A percentile compares a stretch with the other conserved stretches of the same genome.
These are phyloP conservation scores for Comarum palustre DNA, from an alignment of 306 rosid species.

Conservation along the genomic window DNA sequence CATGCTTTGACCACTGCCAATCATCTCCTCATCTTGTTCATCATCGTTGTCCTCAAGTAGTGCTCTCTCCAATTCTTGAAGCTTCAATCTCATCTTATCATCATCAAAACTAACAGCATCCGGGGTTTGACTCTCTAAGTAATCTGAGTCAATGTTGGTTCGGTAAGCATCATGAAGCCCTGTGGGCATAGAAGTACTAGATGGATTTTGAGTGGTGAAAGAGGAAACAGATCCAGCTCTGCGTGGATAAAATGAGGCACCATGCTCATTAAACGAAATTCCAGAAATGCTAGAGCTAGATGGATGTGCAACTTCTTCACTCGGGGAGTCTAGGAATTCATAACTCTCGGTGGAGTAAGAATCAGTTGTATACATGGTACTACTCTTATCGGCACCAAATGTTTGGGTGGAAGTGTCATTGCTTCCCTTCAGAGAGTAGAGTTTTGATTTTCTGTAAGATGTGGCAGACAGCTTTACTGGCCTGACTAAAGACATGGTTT, in stretches of 20 bases:
- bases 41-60: conserved; percentile 66
- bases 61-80: conserved; percentile 83
- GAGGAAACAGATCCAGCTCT: conserved; percentile 41
- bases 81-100: conserved; percentile 62
- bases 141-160: conserved; percentile 45
- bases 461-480: conserved; percentile 52
- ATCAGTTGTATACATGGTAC: conserved; percentile 46
- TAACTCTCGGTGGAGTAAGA: conserved; percentile 61
- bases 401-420: conserved; percentile 48
- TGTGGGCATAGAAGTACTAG: conserved; percentile 32
- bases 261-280: conserved; percentile 47
- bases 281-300: conserved; percentile 52
- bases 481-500: conserved; percentile 66
- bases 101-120: conserved; percentile 45
- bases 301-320: conserved; percentile 52
- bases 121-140: conserved; percentile 53
- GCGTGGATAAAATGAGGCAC: conserved; percentile 32
- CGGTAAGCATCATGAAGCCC: conserved; percentile 39
- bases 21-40: conserved; percentile 47
- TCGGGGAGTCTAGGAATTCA: conserved; percentile 68
- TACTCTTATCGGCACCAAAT: conserved; percentile 45
- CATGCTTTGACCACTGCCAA: conserved; percentile 53
- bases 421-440: conserved; percentile 59
- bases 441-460: conserved; percentile 57
- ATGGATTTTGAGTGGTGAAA: conserved; percentile 35